Conservation (phyloP, 345 rosid species). For the Garcia nutans region DNA sequence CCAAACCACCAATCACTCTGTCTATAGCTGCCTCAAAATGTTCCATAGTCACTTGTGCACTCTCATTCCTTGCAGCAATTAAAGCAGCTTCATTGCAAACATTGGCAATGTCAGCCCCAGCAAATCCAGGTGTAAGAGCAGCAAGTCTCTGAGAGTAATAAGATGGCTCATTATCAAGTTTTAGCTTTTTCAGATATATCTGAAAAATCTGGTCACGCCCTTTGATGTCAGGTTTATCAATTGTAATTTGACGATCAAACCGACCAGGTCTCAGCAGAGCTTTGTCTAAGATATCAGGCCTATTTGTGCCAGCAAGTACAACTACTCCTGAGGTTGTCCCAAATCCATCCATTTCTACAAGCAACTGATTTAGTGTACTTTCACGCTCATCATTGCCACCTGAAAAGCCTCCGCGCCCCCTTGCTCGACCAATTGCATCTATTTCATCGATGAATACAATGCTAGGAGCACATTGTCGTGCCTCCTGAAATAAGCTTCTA, state of each 20-base stretch:
- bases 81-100: slow-evolving; percentile 95
- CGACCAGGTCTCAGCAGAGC: slow-evolving; percentile 88
- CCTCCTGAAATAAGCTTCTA: slow-evolving; percentile 91
- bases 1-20: slow-evolving; percentile 96
- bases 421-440: slow-evolving; percentile 93
- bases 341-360: slow-evolving; percentile 98
- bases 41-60: slow-evolving; percentile 55
- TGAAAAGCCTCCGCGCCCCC: slow-evolving; percentile 88
- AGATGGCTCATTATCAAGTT: slow-evolving; percentile 75
- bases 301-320: slow-evolving; percentile 94
- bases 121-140: slow-evolving; percentile 94
- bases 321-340: slow-evolving; percentile 94
- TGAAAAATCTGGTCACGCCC: slow-evolving; percentile 88
- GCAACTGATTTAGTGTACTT: slow-evolving; percentile 85
- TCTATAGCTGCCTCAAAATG: slow-evolving; percentile 95
- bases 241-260: slow-evolving; percentile 83
- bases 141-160: slow-evolving; percentile 87
- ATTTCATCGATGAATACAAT: slow-evolving; percentile 94
- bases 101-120: slow-evolving; percentile 97
- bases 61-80: slow-evolving; percentile 77
- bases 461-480: slow-evolving; percentile 87
- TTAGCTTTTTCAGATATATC: slow-evolving; percentile 77
- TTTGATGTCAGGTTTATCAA: slow-evolving; percentile 90
- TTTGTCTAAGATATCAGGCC: slow-evolving; percentile 94
- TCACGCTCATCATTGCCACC: slow-evolving; percentile 96